Evolutionary conservation across 495 filamentous ascomycete species (phyloP).

Genomic region (Podospora australis): DNA sequence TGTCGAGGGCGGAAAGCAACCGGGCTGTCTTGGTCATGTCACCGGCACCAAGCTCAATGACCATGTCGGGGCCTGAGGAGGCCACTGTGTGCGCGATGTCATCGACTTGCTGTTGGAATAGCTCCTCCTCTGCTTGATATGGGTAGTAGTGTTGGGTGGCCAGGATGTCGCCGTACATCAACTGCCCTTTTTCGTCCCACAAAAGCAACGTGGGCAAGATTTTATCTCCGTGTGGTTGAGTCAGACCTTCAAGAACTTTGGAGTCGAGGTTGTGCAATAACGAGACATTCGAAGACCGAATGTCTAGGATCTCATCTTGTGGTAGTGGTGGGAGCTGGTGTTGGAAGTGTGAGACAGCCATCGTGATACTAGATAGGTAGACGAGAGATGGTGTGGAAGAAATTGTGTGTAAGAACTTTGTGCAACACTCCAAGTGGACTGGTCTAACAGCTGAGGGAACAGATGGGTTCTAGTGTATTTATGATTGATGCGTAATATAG

Average conservation of each 20-base stretch:
- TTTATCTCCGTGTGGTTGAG: conserved; percentile 1
- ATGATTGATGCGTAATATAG: too few species aligned
- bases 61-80: conserved; percentile 1
- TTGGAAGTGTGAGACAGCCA: too few species aligned
- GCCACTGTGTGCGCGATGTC: conserved; percentile 8
- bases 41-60: conserved; percentile 13
- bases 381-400: too few species aligned
- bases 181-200: conserved; percentile 16
- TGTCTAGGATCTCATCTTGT: conserved; percentile 7
- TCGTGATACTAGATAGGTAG: too few species aligned
- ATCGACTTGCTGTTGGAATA: not conserved
- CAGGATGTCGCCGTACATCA: conserved; percentile 11
- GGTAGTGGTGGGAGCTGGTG: not conserved
- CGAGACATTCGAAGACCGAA: conserved; percentile 7
- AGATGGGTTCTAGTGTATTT: too few species aligned
- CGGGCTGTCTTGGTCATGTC: conserved; percentile 11
- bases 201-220: conserved; percentile 7
- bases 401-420: too few species aligned
- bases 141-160: conserved; percentile 7
- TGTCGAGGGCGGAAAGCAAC: conserved; percentile 4
- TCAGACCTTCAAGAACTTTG: conserved; percentile 4
- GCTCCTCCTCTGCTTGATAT: conserved; percentile 10
- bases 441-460: too few species aligned
- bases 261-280: conserved; percentile 7
- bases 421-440: too few species aligned